Percentiles rank a stretch among this genome's conserved stretches.
phyloP scores from a whole-genome alignment of 1,284 basidiomycete species.

The Rhodotorula sp. region DNA sequence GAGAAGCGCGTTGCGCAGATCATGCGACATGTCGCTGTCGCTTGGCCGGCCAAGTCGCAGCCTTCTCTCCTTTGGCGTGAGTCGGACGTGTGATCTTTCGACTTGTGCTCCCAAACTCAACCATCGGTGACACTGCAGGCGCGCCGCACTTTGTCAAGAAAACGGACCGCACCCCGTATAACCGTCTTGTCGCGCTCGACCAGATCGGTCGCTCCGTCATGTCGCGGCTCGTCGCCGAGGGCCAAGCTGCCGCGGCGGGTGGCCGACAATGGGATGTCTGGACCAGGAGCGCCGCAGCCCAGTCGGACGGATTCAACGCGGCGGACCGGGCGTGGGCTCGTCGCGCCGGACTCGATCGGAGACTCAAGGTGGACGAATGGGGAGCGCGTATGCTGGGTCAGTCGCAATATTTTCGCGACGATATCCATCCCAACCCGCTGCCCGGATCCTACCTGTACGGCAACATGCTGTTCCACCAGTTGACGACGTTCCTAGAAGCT shows the following conservation, averaged over 20 bases:
- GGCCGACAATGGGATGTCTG: constrained; percentile 7
- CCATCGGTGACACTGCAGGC: constrained; percentile 7
- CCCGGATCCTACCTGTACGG: constrained; percentile 34
- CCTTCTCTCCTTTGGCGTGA: constrained; percentile 34
- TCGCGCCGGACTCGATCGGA: constrained; percentile 3
- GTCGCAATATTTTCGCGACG: constrained; percentile 22
- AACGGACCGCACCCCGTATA: constrained; percentile 8
- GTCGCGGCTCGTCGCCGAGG: constrained; percentile 14
- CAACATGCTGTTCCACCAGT: constrained; percentile 34
- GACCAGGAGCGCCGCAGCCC: constrained; percentile 5
- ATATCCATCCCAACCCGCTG: constrained; percentile 28
- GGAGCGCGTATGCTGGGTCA: constrained; percentile 29
- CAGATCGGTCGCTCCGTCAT: constrained; percentile 33
- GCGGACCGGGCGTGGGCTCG: constrained; percentile 3
- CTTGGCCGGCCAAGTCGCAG: constrained; percentile 11
- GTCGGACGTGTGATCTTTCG: background rate
- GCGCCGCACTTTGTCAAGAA: constrained; percentile 29
- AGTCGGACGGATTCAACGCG: background rate
- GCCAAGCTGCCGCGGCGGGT: constrained; percentile 11
- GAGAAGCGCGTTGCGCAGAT: constrained; percentile 14
- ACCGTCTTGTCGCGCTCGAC: constrained; percentile 25
- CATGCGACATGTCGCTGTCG: constrained; percentile 20
- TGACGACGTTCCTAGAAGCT: background rate
- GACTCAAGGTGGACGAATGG: constrained; percentile 29
- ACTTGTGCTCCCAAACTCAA: too few species aligned